Percentiles rank a stretch among this genome's conserved stretches.
phyloP scores from a whole-genome alignment of 2,329 filamentous ascomycete genomes.

The Epichloe sylvatica region DNA sequence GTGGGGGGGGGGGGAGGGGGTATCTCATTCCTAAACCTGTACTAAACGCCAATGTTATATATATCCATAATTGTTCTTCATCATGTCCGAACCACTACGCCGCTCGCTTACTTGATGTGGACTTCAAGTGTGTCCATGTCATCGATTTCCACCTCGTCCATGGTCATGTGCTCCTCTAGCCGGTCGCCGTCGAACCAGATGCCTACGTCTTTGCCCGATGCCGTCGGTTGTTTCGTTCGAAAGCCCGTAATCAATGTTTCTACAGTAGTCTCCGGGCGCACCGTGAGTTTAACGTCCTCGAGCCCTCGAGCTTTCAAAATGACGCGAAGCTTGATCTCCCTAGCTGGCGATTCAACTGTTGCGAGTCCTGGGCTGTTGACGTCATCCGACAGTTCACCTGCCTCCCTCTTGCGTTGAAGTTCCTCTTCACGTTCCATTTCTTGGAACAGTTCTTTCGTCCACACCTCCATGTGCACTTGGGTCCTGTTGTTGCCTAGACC shows the following conservation, averaged over 20 bases:
- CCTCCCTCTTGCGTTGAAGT: conserved; percentile 27
- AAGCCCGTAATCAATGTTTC: conserved; percentile 50
- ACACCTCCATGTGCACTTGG: conserved; percentile 62
- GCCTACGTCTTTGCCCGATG: conserved; percentile 37
- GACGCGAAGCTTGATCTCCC: conserved; percentile 31
- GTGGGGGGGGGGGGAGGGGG: not conserved
- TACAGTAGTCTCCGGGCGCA: conserved; percentile 42
- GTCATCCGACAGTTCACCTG: conserved; percentile 26
- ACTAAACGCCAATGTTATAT: not conserved
- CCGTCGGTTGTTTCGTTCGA: conserved; percentile 37
- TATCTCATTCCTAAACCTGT: not conserved
- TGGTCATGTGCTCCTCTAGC: conserved; percentile 43
- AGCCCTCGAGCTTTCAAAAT: conserved; percentile 39
- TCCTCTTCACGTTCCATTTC: conserved; percentile 35
- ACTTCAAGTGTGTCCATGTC: conserved; percentile 69
- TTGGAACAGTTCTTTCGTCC: conserved; percentile 51
- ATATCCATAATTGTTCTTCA: not conserved
- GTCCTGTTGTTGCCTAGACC: conserved; percentile 36
- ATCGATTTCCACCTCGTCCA: conserved; percentile 56
- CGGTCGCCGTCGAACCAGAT: conserved; percentile 65
- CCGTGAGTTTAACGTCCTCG: conserved; percentile 36
- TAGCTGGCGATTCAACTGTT: conserved; percentile 10
- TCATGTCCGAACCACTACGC: no score
- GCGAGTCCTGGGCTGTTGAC: conserved; percentile 13
- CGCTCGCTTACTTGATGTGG: conserved; percentile 27